Conservation (phyloP, 1,139 yeast genomes). For the Fermentozyma sake region DNA sequence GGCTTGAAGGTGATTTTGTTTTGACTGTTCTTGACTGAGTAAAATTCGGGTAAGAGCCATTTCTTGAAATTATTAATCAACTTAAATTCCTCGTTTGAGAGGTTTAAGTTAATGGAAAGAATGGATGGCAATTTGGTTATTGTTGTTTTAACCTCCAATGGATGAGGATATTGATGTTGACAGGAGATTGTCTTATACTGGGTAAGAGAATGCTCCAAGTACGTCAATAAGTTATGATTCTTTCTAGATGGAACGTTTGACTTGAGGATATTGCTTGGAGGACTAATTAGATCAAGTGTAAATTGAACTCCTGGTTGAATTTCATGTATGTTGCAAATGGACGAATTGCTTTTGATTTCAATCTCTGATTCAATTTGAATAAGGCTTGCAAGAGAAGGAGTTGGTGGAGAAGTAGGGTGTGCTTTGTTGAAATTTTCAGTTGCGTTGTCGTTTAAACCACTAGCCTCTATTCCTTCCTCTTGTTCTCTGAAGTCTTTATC, state of each 20-base stretch:
- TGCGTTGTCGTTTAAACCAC: slow-evolving; percentile 5
- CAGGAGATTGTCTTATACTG: slow-evolving; percentile 15
- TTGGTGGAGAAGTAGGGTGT: too few relatives aligned
- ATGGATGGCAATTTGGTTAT: slow-evolving; percentile 61
- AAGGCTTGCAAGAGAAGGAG: slow-evolving; percentile 16
- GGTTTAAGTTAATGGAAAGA: slow-evolving; percentile 55
- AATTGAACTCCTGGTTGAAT: slow-evolving; percentile 27
- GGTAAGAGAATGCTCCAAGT: slow-evolving; percentile 19
- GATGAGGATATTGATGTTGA: slow-evolving; percentile 31
- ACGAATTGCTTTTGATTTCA: slow-evolving; percentile 35
- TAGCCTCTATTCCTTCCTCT: too few relatives aligned
- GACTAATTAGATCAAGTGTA: slow-evolving; percentile 33
- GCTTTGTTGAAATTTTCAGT: too few relatives aligned
- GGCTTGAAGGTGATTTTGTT: slow-evolving; percentile 31
- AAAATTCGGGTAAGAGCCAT: slow-evolving; percentile 63
- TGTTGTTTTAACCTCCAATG: slow-evolving; percentile 47
- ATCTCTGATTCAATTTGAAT: slow-evolving; percentile 35
- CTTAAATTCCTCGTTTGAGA: slow-evolving; percentile 47
- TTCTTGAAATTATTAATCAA: slow-evolving; percentile 33
- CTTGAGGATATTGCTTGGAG: slow-evolving; percentile 24
- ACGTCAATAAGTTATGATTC: slow-evolving; percentile 17
- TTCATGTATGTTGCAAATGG: slow-evolving; percentile 32
- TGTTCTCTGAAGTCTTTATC: slow-evolving; percentile 45
- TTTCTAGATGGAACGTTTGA: slow-evolving; percentile 9
- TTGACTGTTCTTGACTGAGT: slow-evolving; percentile 24